A percentile compares a stretch with the other conserved stretches of the same genome.
phyloP scores from a whole-genome alignment of 2,329 filamentous ascomycete genomes.

The Sporothrix pallida region DNA sequence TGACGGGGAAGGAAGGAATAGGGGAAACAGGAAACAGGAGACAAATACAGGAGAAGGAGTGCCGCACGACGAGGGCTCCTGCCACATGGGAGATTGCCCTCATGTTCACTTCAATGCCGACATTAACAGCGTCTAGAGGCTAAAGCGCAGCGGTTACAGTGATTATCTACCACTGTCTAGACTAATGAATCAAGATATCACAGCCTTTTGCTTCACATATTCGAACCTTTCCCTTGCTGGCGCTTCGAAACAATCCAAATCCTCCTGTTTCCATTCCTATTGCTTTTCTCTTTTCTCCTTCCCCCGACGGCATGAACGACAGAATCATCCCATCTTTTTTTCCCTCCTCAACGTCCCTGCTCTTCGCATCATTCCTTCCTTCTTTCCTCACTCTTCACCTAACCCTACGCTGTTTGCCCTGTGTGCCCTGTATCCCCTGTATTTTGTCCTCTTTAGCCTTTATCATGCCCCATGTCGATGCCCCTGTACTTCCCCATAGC shows the following conservation, averaged over 20 bases:
- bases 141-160: too few species aligned
- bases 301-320: neutral
- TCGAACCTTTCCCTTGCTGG: neutral
- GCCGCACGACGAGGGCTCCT: constrained; percentile 2
- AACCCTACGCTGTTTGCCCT: neutral
- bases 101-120: neutral
- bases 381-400: neutral
- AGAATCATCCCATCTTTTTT: constrained; percentile 13
- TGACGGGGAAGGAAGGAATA: neutral
- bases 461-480: neutral
- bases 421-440: too few species aligned
- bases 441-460: neutral
- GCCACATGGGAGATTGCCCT: constrained; percentile 16
- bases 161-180: neutral
- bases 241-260: constrained; percentile 21
- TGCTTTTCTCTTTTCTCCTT: too few species aligned
- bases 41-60: neutral
- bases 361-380: neutral
- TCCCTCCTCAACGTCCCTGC: neutral
- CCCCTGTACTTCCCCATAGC: neutral
- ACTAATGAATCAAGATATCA: neutral
- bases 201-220: neutral
- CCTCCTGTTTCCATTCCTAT: neutral
- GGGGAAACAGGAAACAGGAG: neutral
- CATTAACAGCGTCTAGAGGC: neutral